phyloP scores from a whole-genome alignment of 176 grass and related monocot genomes.

The Microstegium vimineum region DNA sequence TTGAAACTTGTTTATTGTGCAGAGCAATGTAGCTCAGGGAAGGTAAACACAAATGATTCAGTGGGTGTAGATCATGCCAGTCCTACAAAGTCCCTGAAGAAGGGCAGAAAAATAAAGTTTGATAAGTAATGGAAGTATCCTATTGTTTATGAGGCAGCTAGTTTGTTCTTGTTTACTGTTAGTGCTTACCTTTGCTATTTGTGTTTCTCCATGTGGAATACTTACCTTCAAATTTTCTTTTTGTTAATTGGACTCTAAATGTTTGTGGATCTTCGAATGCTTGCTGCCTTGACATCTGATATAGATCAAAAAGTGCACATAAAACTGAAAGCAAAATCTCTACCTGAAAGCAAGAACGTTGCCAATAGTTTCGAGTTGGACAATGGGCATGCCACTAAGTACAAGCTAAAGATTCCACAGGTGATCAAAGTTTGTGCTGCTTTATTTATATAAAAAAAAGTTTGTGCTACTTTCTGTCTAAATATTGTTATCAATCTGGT shows the following conservation, averaged over 20 bases:
- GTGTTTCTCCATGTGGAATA: neutral
- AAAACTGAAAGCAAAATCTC: constrained; percentile 43
- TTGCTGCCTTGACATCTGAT: constrained; percentile 46
- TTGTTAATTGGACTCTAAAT: neutral
- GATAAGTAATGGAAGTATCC: constrained; percentile 64
- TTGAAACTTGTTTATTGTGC: constrained; percentile 11
- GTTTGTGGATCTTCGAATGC: neutral
- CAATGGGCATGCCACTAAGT: constrained; percentile 22
- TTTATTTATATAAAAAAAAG: too few species aligned
- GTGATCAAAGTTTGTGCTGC: constrained; percentile 37
- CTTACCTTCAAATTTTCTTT: neutral
- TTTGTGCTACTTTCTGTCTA: constrained; percentile 19
- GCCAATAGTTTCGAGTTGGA: constrained; percentile 38
- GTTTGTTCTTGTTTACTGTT: constrained; percentile 16
- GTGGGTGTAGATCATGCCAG: constrained; percentile 31
- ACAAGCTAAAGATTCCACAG: constrained; percentile 11
- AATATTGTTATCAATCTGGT: neutral
- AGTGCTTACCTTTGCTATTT: neutral
- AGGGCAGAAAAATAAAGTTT: constrained; percentile 59
- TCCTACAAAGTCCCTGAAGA: constrained; percentile 54
- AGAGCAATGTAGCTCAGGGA: constrained; percentile 51
- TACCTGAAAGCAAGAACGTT: constrained; percentile 28
- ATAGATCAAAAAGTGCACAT: constrained; percentile 48
- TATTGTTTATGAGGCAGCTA: constrained; percentile 25
- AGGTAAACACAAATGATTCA: constrained; percentile 24